These are phyloP conservation scores for Davidsoniella australis DNA, from an alignment of 2,329 filamentous ascomycete species.

Conservation along the genomic window DNA sequence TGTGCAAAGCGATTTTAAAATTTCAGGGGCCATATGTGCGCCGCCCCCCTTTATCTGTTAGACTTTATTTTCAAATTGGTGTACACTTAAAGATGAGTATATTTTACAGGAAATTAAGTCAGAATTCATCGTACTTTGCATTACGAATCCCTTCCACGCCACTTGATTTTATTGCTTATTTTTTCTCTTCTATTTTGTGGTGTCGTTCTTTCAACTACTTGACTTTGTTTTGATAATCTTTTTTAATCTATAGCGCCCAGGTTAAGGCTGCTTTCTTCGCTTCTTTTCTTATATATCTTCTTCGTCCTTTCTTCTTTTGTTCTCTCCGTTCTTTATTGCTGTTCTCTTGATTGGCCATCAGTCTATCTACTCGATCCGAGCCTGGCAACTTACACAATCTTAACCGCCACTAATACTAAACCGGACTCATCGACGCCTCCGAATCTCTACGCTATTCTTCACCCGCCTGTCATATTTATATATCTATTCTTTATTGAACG, in stretches of 20 bases:
- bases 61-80: no score
- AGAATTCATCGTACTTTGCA: slow-evolving; percentile 3
- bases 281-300: not conserved
- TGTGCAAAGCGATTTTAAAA: no score
- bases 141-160: slow-evolving; percentile 6
- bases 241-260: not conserved
- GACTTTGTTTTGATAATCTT: not conserved
- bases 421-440: not conserved
- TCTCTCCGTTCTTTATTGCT: not conserved
- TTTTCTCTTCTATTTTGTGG: not conserved
- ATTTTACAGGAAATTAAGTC: no score
- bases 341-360: not conserved
- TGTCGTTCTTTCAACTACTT: not conserved
- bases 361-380: no score
- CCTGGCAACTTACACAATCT: no score
- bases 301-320: slow-evolving; percentile 1
- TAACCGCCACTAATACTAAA: not conserved
- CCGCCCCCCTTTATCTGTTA: no score
- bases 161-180: slow-evolving; percentile 1
- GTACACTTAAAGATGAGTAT: no score
- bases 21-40: no score
- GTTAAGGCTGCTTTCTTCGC: not conserved
- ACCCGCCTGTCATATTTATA: not conserved
- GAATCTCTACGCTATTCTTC: not conserved
- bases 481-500: not conserved